phyloP scores from a whole-genome alignment of 768 basidiomycete species.

The Phaffia australis region DNA sequence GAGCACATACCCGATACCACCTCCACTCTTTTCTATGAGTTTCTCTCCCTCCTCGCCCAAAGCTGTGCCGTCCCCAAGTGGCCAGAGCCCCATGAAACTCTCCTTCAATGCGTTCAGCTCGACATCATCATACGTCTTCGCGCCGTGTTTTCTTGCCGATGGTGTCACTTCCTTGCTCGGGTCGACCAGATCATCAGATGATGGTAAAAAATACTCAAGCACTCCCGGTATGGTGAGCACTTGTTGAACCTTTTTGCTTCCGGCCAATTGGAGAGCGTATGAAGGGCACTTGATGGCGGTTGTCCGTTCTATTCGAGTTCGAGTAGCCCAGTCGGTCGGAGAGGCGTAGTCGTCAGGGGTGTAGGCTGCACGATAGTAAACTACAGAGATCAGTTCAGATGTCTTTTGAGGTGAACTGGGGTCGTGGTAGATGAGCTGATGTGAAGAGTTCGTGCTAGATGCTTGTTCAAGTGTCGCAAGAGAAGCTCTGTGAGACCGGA shows the following conservation, averaged over 20 bases:
- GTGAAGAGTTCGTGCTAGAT: slow-evolving; percentile 43
- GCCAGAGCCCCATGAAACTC: slow-evolving; percentile 86
- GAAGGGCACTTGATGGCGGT: slow-evolving; percentile 86
- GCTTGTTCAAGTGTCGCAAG: slow-evolving; percentile 51
- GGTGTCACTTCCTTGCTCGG: slow-evolving; percentile 2
- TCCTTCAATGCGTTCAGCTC: slow-evolving; percentile 51
- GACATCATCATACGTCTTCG: slow-evolving; percentile 35
- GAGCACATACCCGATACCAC: slow-evolving; percentile 56
- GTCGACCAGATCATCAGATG: neutral
- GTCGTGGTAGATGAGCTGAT: slow-evolving; percentile 34
- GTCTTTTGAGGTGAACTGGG: slow-evolving; percentile 19
- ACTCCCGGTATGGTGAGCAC: slow-evolving; percentile 62
- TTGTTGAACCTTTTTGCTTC: slow-evolving; percentile 91
- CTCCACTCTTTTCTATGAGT: slow-evolving; percentile 13
- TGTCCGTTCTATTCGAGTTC: slow-evolving; percentile 67
- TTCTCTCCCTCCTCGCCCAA: slow-evolving; percentile 36
- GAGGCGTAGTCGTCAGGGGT: slow-evolving; percentile 68
- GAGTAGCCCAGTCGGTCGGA: slow-evolving; percentile 50
- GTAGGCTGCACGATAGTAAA: slow-evolving; percentile 89
- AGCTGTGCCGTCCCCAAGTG: slow-evolving; percentile 43
- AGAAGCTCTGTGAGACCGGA: slow-evolving; percentile 64
- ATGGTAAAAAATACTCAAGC: slow-evolving; percentile 57
- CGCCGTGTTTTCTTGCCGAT: neutral
- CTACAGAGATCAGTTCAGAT: slow-evolving; percentile 61
- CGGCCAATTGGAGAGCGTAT: slow-evolving; percentile 84